Percentiles rank a stretch among this genome's conserved stretches.
Conservation (phyloP, 176 grass and related monocot genomes). For the Aegilops longissima region DNA sequence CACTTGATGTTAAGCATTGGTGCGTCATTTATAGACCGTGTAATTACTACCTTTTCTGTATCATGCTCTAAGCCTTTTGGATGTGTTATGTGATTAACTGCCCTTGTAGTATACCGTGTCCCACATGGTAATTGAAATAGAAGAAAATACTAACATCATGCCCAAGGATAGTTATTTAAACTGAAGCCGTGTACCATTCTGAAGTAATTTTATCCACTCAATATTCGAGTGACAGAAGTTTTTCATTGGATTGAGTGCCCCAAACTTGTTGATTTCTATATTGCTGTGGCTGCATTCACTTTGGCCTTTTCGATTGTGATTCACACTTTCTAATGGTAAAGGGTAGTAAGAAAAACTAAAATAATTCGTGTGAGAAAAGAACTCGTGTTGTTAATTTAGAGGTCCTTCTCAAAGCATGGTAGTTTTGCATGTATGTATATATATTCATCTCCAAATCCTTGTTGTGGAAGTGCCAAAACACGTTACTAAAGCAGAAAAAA, state of each 20-base stretch:
- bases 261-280: neutral
- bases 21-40: neutral
- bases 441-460: neutral
- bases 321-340: neutral
- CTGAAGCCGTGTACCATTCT: neutral
- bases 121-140: neutral
- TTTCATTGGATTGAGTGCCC: neutral
- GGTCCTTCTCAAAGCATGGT: no score
- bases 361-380: no score
- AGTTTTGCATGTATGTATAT: neutral
- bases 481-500: neutral
- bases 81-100: neutral
- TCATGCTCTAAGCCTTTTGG: neutral
- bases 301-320: neutral
- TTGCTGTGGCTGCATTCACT: neutral
- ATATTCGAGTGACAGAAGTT: neutral
- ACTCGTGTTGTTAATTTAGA: no score
- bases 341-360: no score
- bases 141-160: neutral
- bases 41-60: neutral
- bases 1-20: neutral
- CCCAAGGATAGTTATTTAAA: neutral
- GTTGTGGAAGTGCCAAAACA: neutral
- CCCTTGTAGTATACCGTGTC: neutral
- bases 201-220: neutral